Evolutionary conservation across 2,329 filamentous ascomycete genomes (phyloP).

Genomic region (Orbilia ellipsospora): DNA sequence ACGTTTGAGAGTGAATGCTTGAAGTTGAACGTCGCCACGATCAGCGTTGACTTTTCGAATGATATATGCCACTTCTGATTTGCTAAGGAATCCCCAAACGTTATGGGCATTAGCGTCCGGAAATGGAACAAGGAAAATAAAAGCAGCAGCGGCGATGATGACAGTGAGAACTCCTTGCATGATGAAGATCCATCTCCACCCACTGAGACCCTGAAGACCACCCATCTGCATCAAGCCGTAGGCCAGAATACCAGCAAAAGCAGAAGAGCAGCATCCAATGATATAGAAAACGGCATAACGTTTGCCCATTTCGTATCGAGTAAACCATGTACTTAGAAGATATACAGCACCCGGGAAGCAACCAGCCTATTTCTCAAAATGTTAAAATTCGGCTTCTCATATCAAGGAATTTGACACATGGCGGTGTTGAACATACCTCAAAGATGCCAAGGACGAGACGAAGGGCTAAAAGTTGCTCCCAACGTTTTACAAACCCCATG

Average conservation of each 20-base stretch:
- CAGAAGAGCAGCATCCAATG: constrained; percentile 66
- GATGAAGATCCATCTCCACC: constrained; percentile 64
- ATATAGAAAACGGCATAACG: constrained; percentile 66
- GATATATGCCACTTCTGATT: constrained; percentile 64
- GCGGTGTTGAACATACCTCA: constrained; percentile 64
- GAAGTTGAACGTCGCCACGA: constrained; percentile 67
- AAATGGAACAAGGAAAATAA: constrained; percentile 73
- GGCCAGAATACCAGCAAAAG: constrained; percentile 72
- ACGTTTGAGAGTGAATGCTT: constrained; percentile 71
- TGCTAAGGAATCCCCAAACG: constrained; percentile 66
- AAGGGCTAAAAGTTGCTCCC: constrained; percentile 68
- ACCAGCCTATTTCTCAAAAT: constrained; percentile 63
- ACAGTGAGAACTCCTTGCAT: constrained; percentile 67
- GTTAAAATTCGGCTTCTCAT: constrained; percentile 7
- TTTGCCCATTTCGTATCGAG: constrained; percentile 64
- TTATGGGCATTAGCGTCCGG: constrained; percentile 68
- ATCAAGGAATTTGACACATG: not conserved
- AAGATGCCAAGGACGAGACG: constrained; percentile 72
- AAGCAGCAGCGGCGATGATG: constrained; percentile 66
- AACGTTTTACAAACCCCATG: constrained; percentile 72
- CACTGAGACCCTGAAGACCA: constrained; percentile 64
- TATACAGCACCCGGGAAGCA: constrained; percentile 79
- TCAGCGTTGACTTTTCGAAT: constrained; percentile 67
- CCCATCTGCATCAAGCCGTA: constrained; percentile 70
- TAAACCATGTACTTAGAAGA: constrained; percentile 79